Percentiles rank a stretch among this genome's conserved stretches.
These are phyloP conservation scores for Lactifluus piperatus DNA, from an alignment of 768 basidiomycete genomes.

Conservation along the genomic window DNA sequence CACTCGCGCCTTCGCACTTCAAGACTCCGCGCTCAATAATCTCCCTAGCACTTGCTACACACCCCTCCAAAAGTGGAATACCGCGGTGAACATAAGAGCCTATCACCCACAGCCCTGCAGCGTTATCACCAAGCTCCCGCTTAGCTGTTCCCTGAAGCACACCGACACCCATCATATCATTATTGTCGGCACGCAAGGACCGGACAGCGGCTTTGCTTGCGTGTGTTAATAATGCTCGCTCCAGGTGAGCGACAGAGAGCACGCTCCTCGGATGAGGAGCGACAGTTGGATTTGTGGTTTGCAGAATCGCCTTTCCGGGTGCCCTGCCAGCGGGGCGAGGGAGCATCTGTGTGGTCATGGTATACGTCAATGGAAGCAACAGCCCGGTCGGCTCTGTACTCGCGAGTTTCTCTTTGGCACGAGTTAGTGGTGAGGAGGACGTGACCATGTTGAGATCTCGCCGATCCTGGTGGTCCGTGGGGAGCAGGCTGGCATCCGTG, in stretches of 20 bases:
- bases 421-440: conserved; percentile 1
- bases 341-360: conserved; percentile 66
- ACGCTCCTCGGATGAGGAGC: conserved; percentile 39
- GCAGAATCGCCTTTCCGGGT: conserved; percentile 37
- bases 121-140: conserved; percentile 23
- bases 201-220: conserved; percentile 43
- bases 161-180: conserved; percentile 32
- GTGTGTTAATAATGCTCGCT: conserved; percentile 51
- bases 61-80: conserved; percentile 73
- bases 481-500: conserved; percentile 51
- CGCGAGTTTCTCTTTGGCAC: background rate
- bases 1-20: conserved; percentile 19
- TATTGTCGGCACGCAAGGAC: conserved; percentile 30
- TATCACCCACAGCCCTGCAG: conserved; percentile 57
- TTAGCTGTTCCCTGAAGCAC: conserved; percentile 43
- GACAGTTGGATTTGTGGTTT: conserved; percentile 69
- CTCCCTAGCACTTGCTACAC: conserved; percentile 61
- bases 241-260: conserved; percentile 49
- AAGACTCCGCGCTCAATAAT: conserved; percentile 32
- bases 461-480: conserved; percentile 38
- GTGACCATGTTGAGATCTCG: conserved; percentile 60
- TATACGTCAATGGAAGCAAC: conserved; percentile 41
- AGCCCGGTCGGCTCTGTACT: background rate
- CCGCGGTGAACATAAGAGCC: conserved; percentile 65
- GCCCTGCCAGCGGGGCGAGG: conserved; percentile 31